phyloP scores from a whole-genome alignment of 1,284 basidiomycete genomes.

The Cystobasidium sp. region DNA sequence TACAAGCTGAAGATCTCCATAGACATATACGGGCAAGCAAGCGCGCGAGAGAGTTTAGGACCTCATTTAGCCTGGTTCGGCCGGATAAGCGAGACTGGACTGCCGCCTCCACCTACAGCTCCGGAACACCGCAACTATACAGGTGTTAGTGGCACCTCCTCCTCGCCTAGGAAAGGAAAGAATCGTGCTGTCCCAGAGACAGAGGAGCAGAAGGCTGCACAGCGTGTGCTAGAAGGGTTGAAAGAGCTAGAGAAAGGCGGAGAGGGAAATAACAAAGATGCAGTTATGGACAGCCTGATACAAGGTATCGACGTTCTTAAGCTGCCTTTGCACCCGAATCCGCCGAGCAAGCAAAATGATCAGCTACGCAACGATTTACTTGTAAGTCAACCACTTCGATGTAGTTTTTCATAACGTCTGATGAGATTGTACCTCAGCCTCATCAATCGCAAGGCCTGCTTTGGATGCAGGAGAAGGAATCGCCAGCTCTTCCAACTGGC shows the following conservation, averaged over 20 bases:
- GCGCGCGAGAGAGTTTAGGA: slow-evolving; percentile 17
- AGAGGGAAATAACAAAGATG: slow-evolving; percentile 13
- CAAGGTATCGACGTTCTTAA: slow-evolving; percentile 34
- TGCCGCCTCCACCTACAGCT: background rate
- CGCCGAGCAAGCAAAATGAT: slow-evolving; percentile 21
- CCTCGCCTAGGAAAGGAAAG: slow-evolving; percentile 29
- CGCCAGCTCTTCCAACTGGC: slow-evolving; percentile 70
- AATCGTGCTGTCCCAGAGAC: slow-evolving; percentile 21
- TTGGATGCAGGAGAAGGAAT: slow-evolving; percentile 63
- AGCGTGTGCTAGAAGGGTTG: slow-evolving; percentile 26
- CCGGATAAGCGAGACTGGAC: slow-evolving; percentile 16
- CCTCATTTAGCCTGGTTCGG: slow-evolving; percentile 33
- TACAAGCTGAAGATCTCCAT: slow-evolving; percentile 30
- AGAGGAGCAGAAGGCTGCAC: slow-evolving; percentile 29
- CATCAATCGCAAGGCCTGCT: slow-evolving; percentile 52
- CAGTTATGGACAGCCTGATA: slow-evolving; percentile 27
- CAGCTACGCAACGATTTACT: slow-evolving; percentile 35
- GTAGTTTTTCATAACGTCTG: background rate
- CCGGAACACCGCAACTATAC: background rate
- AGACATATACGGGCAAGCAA: slow-evolving; percentile 35
- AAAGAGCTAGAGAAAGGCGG: slow-evolving; percentile 31
- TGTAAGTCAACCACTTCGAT: background rate
- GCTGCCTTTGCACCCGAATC: slow-evolving; percentile 32
- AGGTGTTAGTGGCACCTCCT: slow-evolving; percentile 19
- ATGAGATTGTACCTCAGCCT: slow-evolving; percentile 7